Percentiles rank a stretch among this genome's conserved stretches.
Evolutionary conservation across 176 grass and related monocot genomes (phyloP).

Genomic region (bread wheat (Triticum aestivum)): IWGSC_CS_RefSeq_v2.1 NC_057799.1:547199436-547199935

Average conservation of each 20-base stretch:
- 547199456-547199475: background rate
- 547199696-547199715: slow-evolving; percentile 25
- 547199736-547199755: slow-evolving; percentile 91
- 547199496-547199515: slow-evolving; percentile 52
- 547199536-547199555: slow-evolving; percentile 63
- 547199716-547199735: slow-evolving; percentile 54
- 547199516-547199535: slow-evolving; percentile 90
- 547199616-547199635: slow-evolving; percentile 97
- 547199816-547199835: slow-evolving; percentile 81
- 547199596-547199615: slow-evolving; percentile 83
- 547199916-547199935: background rate
- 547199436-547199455: slow-evolving; percentile 6
- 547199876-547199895: background rate
- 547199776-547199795: slow-evolving; percentile 86
- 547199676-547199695: slow-evolving; percentile 20
- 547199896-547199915: background rate
- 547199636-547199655: slow-evolving; percentile 91
- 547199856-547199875: slow-evolving; percentile 51
- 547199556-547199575: slow-evolving; percentile 70
- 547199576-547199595: slow-evolving; percentile 73
- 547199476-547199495: background rate
- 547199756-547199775: slow-evolving; percentile 84
- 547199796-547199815: slow-evolving; percentile 62
- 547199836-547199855: slow-evolving; percentile 94
- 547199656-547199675: slow-evolving; percentile 1